These are phyloP conservation scores for Gomphus sp. DNA, from an alignment of 1,284 basidiomycete genomes.

Conservation along the genomic window DNA sequence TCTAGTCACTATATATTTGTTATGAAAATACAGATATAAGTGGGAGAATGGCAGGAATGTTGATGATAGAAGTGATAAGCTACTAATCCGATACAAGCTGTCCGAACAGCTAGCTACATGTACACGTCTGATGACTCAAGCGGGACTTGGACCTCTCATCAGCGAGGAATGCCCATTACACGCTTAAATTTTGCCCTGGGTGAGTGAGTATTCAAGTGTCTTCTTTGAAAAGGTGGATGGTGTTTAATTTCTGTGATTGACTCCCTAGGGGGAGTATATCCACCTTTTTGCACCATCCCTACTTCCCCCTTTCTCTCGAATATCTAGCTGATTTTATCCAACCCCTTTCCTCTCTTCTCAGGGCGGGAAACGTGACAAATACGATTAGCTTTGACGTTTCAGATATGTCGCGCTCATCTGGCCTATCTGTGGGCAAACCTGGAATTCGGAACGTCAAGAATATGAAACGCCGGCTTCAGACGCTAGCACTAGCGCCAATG, in stretches of 20 bases:
- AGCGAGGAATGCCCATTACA: conserved; percentile 15
- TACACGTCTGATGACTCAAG: conserved; percentile 23
- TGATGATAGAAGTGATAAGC: too few species aligned
- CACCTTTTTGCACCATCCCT: neutral
- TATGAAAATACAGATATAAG: too few species aligned
- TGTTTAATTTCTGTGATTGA: neutral
- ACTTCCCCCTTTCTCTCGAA: neutral
- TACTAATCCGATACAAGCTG: conserved; percentile 14
- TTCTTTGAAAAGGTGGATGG: neutral
- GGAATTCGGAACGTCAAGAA: too few species aligned
- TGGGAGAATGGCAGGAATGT: too few species aligned
- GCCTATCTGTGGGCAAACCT: too few species aligned
- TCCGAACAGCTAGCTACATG: conserved; percentile 17
- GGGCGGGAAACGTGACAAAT: neutral
- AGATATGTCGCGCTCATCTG: too few species aligned
- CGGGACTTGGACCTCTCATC: conserved; percentile 18
- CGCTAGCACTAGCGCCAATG: too few species aligned
- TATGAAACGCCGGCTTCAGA: too few species aligned
- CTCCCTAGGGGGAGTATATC: neutral
- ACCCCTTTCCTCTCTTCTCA: neutral
- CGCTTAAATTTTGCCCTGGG: conserved; percentile 22
- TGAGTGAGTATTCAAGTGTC: neutral
- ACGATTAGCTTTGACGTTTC: too few species aligned
- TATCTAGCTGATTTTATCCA: neutral
- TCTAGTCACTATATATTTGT: too few species aligned